phyloP scores from a whole-genome alignment of 2,329 filamentous ascomycete genomes.

The Venturia effusa region DNA sequence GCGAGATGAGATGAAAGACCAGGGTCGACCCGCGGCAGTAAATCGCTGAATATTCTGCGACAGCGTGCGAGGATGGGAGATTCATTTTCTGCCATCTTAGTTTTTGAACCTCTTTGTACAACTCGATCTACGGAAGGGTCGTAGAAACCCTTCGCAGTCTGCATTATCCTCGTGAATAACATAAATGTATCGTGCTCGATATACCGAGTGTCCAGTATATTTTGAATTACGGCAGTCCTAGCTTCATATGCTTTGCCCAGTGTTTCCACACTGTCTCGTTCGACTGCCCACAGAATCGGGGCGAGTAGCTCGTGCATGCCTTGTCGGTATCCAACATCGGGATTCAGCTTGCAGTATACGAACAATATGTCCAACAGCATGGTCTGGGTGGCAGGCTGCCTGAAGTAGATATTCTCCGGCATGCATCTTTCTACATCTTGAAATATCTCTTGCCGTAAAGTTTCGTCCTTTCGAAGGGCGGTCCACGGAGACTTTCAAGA shows the following conservation, averaged over 20 bases:
- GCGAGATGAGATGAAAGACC: slow-evolving; percentile 71
- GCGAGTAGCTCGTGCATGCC: slow-evolving; percentile 97
- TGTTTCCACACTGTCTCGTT: slow-evolving; percentile 59
- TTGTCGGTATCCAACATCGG: slow-evolving; percentile 82
- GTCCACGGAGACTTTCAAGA: slow-evolving; percentile 74
- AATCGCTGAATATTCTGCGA: slow-evolving; percentile 73
- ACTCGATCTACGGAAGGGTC: slow-evolving; percentile 45
- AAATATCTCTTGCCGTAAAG: slow-evolving; percentile 74
- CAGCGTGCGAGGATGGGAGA: slow-evolving; percentile 78
- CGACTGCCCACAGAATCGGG: slow-evolving; percentile 74
- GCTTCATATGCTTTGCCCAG: slow-evolving; percentile 17
- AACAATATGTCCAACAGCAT: slow-evolving; percentile 86
- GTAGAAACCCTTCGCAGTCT: slow-evolving; percentile 76
- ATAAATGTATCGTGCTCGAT: slow-evolving; percentile 87
- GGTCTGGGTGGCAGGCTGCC: slow-evolving; percentile 63
- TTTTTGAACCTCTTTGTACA: slow-evolving; percentile 12
- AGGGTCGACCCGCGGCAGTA: slow-evolving; percentile 69
- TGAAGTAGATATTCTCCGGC: slow-evolving; percentile 85
- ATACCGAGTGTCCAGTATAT: slow-evolving; percentile 59
- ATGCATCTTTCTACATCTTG: slow-evolving; percentile 89
- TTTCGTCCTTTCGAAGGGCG: slow-evolving; percentile 73
- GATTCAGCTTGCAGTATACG: slow-evolving; percentile 87
- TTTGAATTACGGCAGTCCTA: slow-evolving; percentile 33
- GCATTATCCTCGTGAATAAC: slow-evolving; percentile 80
- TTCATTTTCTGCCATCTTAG: slow-evolving; percentile 22